Conservation (phyloP, 208 protist genomes). For the Novymonas esmeraldas region DNA sequence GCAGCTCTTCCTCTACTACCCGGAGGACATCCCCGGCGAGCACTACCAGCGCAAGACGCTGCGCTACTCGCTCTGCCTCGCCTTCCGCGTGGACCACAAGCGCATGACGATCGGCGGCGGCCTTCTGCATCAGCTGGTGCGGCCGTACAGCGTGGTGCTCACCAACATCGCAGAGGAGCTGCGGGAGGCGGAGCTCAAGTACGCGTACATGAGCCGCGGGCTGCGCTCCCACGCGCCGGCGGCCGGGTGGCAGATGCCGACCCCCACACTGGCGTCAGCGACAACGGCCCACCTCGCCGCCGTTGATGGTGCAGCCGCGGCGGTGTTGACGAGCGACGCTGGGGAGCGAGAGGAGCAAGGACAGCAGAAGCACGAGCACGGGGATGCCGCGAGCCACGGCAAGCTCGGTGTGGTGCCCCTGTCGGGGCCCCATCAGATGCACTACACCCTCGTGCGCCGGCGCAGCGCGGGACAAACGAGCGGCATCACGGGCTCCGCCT, state of each 20-base stretch:
- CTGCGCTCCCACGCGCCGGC: conserved; percentile 24
- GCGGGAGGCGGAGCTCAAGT: conserved; percentile 67
- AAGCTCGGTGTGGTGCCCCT: too few species aligned
- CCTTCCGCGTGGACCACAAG: conserved; percentile 57
- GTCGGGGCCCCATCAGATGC: neutral
- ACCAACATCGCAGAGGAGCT: conserved; percentile 80
- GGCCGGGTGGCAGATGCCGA: conserved; percentile 2
- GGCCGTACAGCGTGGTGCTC: conserved; percentile 75
- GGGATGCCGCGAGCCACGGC: too few species aligned
- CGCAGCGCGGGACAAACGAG: neutral
- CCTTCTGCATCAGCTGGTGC: conserved; percentile 57
- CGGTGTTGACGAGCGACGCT: neutral
- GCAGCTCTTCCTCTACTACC: conserved; percentile 79
- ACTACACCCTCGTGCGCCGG: neutral
- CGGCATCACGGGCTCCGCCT: neutral
- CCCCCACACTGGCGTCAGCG: neutral
- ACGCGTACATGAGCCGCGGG: conserved; percentile 73
- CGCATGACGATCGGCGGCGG: conserved; percentile 56
- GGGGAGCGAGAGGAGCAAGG: too few species aligned
- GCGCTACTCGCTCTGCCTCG: conserved; percentile 83
- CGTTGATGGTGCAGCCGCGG: neutral
- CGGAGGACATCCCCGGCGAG: conserved; percentile 79
- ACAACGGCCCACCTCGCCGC: neutral
- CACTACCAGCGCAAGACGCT: conserved; percentile 87
- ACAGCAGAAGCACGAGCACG: too few species aligned